These are phyloP conservation scores for Solanum boliviense DNA, from an alignment of 257 asterid genomes.

Conservation along the genomic window DNA sequence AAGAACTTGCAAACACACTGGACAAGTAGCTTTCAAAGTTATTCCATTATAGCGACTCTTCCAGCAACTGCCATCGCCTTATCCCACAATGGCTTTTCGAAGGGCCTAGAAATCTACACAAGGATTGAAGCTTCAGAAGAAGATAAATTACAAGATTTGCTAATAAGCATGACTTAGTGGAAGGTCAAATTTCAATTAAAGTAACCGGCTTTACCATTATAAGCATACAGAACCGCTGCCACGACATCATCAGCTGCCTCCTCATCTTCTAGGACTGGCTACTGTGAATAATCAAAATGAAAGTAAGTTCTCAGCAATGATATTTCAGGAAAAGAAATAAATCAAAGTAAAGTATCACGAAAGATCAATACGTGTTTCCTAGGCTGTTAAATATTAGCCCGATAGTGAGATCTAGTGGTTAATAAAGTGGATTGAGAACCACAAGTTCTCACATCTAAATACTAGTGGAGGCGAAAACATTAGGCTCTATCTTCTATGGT, in stretches of 20 bases:
- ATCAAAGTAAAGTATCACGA: not conserved
- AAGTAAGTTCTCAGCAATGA: not conserved
- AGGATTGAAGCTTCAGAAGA: not conserved
- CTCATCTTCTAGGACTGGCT: conserved; percentile 15
- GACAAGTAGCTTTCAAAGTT: conserved; percentile 50
- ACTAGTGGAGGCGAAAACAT: not conserved
- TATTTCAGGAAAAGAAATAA: not conserved
- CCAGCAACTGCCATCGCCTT: conserved; percentile 68
- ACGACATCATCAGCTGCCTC: conserved; percentile 25
- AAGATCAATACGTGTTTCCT: not conserved
- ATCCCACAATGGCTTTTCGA: conserved; percentile 30
- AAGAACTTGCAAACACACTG: conserved; percentile 46
- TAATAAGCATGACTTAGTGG: not conserved
- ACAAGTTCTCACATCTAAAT: not conserved
- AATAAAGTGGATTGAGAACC: not conserved
- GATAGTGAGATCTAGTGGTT: not conserved
- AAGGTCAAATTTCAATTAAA: not conserved
- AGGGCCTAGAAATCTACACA: conserved; percentile 29
- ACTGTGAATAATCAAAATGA: not conserved
- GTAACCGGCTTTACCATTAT: conserved; percentile 24
- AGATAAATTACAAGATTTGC: not conserved
- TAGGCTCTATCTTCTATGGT: not conserved
- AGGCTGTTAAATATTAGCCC: not conserved
- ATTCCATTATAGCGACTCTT: conserved; percentile 37
- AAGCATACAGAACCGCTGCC: conserved; percentile 42